Conservation (phyloP, 2,329 filamentous ascomycete species). For the Cercospora beticola region DNA sequence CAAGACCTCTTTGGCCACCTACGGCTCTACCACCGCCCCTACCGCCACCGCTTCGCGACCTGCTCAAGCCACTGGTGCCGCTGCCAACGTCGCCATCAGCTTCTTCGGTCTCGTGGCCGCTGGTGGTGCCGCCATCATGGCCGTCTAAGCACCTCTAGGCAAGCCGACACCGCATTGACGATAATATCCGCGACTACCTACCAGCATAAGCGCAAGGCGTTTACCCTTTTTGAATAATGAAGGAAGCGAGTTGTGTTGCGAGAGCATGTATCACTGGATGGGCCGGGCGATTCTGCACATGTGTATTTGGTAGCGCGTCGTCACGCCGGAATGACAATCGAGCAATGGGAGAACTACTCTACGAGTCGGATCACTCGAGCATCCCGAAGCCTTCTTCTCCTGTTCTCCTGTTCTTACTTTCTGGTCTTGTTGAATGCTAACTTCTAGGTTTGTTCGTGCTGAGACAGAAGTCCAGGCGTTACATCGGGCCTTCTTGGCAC, state of each 20-base stretch:
- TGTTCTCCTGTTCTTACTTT: background rate
- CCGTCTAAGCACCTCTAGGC: constrained; percentile 26
- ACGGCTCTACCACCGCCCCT: constrained; percentile 25
- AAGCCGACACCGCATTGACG: background rate
- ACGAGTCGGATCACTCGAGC: background rate
- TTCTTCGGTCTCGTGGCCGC: constrained; percentile 42
- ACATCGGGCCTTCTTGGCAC: background rate
- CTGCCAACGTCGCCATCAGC: constrained; percentile 38
- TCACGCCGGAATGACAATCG: constrained; percentile 7
- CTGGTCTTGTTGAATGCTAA: background rate
- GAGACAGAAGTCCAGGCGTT: background rate
- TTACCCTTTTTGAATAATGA: background rate
- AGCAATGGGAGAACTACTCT: background rate
- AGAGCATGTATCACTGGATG: background rate
- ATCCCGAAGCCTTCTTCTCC: background rate
- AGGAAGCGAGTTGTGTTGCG: background rate
- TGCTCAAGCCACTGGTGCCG: constrained; percentile 25
- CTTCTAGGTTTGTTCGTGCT: background rate
- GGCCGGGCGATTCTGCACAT: background rate
- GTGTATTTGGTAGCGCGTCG: background rate
- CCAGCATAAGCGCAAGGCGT: background rate
- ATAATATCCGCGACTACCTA: background rate
- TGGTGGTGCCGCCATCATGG: constrained; percentile 44
- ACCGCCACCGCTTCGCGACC: constrained; percentile 24
- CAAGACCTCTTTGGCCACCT: constrained; percentile 6